phyloP scores from a whole-genome alignment of 1,139 yeast species.

The Debaryomyces fabryi region DNA sequence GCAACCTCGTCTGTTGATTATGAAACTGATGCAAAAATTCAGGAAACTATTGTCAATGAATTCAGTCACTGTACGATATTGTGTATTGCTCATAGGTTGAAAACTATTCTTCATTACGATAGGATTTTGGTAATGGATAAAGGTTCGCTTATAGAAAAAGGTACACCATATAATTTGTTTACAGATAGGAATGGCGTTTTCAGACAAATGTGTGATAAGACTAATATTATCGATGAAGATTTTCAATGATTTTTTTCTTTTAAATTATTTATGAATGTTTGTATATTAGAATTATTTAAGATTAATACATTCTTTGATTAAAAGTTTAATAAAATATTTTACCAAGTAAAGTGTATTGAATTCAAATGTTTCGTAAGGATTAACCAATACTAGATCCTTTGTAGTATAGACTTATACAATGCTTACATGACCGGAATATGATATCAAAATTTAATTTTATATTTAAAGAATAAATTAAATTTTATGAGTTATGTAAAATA shows the following conservation, averaged over 20 bases:
- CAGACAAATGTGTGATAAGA: constrained; percentile 43
- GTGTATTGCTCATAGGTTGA: constrained; percentile 59
- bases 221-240: constrained; percentile 28
- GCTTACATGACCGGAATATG: neutral
- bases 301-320: neutral
- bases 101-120: constrained; percentile 54
- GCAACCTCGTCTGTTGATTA: constrained; percentile 62
- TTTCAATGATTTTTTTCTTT: constrained; percentile 12
- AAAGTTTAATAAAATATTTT: neutral
- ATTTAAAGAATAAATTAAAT: constrained; percentile 18
- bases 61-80: constrained; percentile 51
- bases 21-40: constrained; percentile 56
- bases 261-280: neutral
- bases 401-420: neutral
- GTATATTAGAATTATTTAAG: neutral
- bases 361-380: too few species aligned
- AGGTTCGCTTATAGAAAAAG: constrained; percentile 53
- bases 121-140: constrained; percentile 55
- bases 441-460: neutral
- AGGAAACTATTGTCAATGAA: constrained; percentile 47
- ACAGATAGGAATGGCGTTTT: constrained; percentile 36
- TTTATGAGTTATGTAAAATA: constrained; percentile 71
- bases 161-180: constrained; percentile 48
- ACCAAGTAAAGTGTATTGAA: neutral
- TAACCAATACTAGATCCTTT: neutral